These are phyloP conservation scores for Acacia acuminata DNA, from an alignment of 306 rosid species.

Conservation along the genomic window DNA sequence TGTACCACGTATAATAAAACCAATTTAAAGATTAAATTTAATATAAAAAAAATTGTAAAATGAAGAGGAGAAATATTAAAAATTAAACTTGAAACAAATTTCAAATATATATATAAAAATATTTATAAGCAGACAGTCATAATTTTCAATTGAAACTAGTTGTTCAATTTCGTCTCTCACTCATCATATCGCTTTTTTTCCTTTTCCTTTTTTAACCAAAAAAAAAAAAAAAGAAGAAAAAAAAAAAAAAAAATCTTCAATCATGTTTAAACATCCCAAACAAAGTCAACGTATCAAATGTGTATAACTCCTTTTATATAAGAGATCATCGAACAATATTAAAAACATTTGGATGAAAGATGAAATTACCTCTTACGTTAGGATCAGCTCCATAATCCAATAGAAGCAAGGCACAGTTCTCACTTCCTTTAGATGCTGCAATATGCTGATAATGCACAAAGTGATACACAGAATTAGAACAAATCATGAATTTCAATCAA, in stretches of 20 bases:
- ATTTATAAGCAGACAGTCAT: background rate
- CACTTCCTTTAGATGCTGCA: slow-evolving; percentile 77
- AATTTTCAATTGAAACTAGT: background rate
- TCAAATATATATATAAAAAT: background rate
- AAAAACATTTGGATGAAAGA: background rate
- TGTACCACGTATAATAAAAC: background rate
- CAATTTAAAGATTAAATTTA: background rate
- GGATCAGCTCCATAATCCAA: slow-evolving; percentile 81
- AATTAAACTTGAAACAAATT: background rate
- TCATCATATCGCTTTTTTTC: too few relatives aligned
- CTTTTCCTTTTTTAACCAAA: too few relatives aligned
- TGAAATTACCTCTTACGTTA: slow-evolving; percentile 67
- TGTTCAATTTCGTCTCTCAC: too few relatives aligned
- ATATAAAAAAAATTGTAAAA: background rate
- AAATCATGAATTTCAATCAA: background rate
- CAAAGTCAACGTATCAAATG: background rate
- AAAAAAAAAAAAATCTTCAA: background rate
- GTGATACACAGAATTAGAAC: background rate
- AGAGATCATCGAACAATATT: too few relatives aligned
- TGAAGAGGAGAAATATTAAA: background rate
- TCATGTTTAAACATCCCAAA: background rate
- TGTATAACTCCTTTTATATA: background rate
- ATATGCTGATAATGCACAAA: slow-evolving; percentile 62
- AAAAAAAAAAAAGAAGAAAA: too few relatives aligned
- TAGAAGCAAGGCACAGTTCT: slow-evolving; percentile 71